Evolutionary conservation across 176 grass and related monocot genomes (phyloP), one percentile per base, ranked within the genome.

Genomic region (Chloris gayana): DNA sequence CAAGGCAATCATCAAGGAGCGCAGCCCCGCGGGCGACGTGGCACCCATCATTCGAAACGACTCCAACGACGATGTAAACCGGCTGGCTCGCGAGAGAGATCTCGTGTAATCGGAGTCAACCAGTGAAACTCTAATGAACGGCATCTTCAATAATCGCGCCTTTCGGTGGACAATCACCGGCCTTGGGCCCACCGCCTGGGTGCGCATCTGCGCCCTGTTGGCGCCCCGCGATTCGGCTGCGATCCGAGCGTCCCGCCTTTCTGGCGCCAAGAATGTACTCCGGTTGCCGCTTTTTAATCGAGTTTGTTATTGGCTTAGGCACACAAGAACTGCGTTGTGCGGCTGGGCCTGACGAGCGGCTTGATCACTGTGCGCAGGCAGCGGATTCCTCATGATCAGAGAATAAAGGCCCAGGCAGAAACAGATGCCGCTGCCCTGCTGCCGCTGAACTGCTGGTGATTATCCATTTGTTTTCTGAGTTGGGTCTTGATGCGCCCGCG

Each of bases 121-220:
- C 34, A 27, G 11, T 41, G 11, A 9, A 64, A 3, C 9, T 2
- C 21, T 26, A 62, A 69, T 1, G 3, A 8, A 25, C 4, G 17
- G 45, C 39, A 83, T 81, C 26, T 29, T 4, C 6, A 80, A 37
- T 64, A 81, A 70, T 33, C 18, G n/a, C 62, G 14, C 29, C 87
- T 89, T 89, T 89, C 77, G 87, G 87, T 66, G 57, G 57, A 50
- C 37, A 64, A 37, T 54, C 19, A 70, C 68, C 11, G 3, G 51
- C 14, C 32, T 19, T 7, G 5, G 64, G 21, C 42, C 12, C 14
- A 72, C 54, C 18, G 18, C 22, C 67, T 27, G 4, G 58, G 49
- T 32, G 37, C 74, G 18, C 3, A 59, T 38, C 59, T 17, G 11
- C 53, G 17, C 81, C 63, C 3, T 32, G 49, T 9, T 87, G 80